These are phyloP conservation scores for Peziza echinospora DNA, from an alignment of 495 filamentous ascomycete genomes.

Conservation along the genomic window DNA sequence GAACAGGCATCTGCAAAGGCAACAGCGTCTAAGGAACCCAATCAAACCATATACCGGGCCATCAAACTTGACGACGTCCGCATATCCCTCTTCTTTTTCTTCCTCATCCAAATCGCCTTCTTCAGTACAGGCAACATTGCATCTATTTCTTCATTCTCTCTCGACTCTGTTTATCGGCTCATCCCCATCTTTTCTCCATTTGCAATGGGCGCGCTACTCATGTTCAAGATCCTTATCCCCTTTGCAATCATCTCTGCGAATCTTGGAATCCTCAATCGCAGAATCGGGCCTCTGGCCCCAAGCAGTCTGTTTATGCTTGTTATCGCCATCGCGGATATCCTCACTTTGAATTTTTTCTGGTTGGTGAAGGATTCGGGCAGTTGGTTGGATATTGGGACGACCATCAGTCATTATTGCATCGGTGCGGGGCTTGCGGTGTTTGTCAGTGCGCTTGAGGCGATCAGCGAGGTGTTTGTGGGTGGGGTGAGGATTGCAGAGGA, in stretches of 20 bases:
- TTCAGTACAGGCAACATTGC: constrained; percentile 96
- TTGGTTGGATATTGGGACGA: constrained; percentile 94
- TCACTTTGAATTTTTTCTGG: constrained; percentile 96
- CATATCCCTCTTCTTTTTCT: constrained; percentile 83
- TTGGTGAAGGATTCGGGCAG: constrained; percentile 86
- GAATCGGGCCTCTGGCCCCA: constrained; percentile 48
- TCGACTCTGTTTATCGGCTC: constrained; percentile 72
- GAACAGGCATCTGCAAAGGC: constrained; percentile 13
- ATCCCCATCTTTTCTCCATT: constrained; percentile 89
- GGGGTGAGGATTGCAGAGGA: constrained; percentile 49
- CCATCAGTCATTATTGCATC: constrained; percentile 85
- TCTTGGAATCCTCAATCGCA: constrained; percentile 75
- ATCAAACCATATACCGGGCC: constrained; percentile 35
- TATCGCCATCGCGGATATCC: constrained; percentile 74
- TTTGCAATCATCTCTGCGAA: constrained; percentile 87
- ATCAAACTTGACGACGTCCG: constrained; percentile 65
- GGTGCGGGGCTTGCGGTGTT: constrained; percentile 77
- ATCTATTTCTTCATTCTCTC: constrained; percentile 78
- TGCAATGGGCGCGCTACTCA: constrained; percentile 65
- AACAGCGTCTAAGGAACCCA: constrained; percentile 10
- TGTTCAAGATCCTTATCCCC: constrained; percentile 80
- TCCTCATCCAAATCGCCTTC: constrained; percentile 83
- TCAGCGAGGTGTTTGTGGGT: constrained; percentile 63
- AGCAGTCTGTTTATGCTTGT: constrained; percentile 82
- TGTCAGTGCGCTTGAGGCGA: constrained; percentile 66